phyloP scores from a whole-genome alignment of 108 stramenopile species.

The Skeletonema marinoi region DNA sequence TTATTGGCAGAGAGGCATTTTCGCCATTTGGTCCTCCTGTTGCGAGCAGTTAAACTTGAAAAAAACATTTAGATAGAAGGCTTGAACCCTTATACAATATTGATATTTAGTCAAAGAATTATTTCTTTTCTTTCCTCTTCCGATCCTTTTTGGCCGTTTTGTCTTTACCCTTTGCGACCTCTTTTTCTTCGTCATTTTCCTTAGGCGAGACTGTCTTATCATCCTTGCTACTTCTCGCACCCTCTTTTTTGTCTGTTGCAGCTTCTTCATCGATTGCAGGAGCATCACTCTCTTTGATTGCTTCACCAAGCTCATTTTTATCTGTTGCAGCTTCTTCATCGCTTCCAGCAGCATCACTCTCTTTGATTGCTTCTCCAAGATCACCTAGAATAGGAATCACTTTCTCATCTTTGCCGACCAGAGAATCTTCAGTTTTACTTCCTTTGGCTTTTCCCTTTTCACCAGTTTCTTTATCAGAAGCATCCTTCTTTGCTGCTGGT shows the following conservation, averaged over 20 bases:
- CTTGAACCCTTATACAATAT: background rate
- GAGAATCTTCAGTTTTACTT: constrained; percentile 17
- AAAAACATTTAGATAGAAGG: background rate
- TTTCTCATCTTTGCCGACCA: constrained; percentile 14
- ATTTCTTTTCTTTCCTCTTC: background rate
- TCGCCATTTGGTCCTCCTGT: constrained; percentile 9
- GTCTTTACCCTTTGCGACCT: background rate
- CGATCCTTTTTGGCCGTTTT: background rate
- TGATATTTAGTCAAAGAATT: background rate
- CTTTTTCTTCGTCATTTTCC: background rate
- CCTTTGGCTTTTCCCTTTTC: background rate
- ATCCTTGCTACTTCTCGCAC: background rate
- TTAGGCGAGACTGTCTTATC: background rate
- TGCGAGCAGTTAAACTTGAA: background rate
- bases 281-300: constrained; percentile 3
- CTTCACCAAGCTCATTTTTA: background rate
- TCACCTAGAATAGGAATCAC: background rate
- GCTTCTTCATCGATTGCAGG: background rate
- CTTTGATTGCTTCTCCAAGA: background rate
- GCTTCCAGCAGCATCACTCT: background rate
- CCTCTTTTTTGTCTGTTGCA: background rate
- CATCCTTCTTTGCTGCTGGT: background rate
- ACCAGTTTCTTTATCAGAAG: background rate
- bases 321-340: background rate
- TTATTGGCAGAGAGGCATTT: constrained; percentile 5